Evolutionary conservation across 2,329 filamentous ascomycete genomes (phyloP), one percentile per base, ranked within the genome.

Genomic region (Cercospora zeina): DNA sequence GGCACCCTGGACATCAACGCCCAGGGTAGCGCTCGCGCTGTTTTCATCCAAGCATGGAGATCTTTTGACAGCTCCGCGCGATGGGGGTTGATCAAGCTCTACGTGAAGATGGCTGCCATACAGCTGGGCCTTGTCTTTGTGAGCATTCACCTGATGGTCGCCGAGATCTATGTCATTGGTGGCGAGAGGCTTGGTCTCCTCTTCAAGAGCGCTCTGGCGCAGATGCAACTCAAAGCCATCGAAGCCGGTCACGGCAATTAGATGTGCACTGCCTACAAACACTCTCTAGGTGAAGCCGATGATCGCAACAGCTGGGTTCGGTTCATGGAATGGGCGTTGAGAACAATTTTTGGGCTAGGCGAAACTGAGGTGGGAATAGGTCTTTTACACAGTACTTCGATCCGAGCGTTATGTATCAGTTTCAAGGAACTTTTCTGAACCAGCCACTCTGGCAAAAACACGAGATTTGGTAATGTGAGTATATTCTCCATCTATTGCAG

Each of bases 31-130:
- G 62, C 65, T 54, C 63, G 66, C 54, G 82, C 90, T 65, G 85
- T 88, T 42, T 83, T 93, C 71, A 75, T 84, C 54, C 89, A 93
- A 70, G 92, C 91, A 1, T 93, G 91, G 90, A 83, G 81, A 70
- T 90, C 86, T 36, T 93, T 96, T 75, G 85, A 88, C 74, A 85
- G 84, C 75, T 80, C 85, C 63, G 87, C 90, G 49, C 88, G 91
- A 76, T 80, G 87, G 68, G 86, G 92, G 60, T 82, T 96, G 54
- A 76, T 92, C 72, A 87, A 89, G 77, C 82, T 95, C 33, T 89
- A 91, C 70, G 78, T 82, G 77, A 96, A 96, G 85, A 82, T 88
- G 69, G 81, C 86, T 65, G 74, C 80, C 34, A 81, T 91, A 60
- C 70, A 74, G 67, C 50, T 73, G 50, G 64, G 64, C 37, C 62